Conservation (phyloP, 208 protist genomes). For the Wallacemonas sp. region DNA sequence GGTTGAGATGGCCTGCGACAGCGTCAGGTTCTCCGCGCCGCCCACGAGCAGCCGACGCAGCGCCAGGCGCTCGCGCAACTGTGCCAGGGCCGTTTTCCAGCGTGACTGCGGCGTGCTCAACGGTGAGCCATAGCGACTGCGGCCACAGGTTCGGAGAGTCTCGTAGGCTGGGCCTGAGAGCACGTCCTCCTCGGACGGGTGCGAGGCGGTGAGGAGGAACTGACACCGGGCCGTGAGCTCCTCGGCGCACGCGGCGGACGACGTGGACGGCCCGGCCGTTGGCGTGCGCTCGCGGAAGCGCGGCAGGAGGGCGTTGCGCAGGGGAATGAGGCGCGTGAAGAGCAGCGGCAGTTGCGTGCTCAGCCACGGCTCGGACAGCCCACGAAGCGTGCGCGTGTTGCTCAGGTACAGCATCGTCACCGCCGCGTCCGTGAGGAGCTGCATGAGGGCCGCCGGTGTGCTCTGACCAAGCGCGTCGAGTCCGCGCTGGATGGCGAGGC, state of each 20-base stretch:
- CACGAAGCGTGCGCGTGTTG: not conserved
- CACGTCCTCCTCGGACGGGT: not conserved
- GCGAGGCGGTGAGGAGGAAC: not conserved
- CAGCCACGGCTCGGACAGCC: not conserved
- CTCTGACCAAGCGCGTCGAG: conserved; percentile 28
- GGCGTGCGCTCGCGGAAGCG: not conserved
- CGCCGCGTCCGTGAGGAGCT: conserved; percentile 29
- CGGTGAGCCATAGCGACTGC: not conserved
- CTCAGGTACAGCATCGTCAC: conserved; percentile 40
- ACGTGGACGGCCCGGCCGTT: not conserved
- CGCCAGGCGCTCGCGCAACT: conserved; percentile 8
- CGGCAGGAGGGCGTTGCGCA: conserved; percentile 21
- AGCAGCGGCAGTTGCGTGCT: not conserved
- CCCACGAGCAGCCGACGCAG: not conserved
- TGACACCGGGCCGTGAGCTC: conserved; percentile 10
- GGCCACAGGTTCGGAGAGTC: not conserved
- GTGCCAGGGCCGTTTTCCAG: conserved; percentile 16
- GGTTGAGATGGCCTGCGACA: conserved; percentile 27
- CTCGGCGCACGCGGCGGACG: not conserved
- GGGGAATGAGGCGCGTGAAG: conserved; percentile 6
- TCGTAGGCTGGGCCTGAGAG: not conserved
- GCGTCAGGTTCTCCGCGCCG: conserved; percentile 20
- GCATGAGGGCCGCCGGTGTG: conserved; percentile 17
- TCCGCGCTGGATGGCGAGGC: conserved; percentile 25
- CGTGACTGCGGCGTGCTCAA: not conserved